A percentile compares a stretch with the other conserved stretches of the same genome.
Conservation (phyloP, 176 grass and related monocot species). For the Oryza meyeriana region DNA sequence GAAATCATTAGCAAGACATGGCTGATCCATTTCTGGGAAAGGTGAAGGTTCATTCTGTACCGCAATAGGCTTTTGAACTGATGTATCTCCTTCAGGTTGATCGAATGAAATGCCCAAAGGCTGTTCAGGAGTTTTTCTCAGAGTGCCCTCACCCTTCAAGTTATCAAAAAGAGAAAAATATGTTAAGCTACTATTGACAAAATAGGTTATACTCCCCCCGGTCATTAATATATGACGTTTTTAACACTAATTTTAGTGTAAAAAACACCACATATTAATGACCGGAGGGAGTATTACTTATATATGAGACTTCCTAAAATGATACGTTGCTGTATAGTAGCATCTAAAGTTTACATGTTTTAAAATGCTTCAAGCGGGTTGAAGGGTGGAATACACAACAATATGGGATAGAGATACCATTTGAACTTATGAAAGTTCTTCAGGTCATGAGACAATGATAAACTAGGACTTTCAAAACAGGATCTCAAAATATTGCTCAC, state of each 20-base stretch:
- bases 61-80: constrained; percentile 23
- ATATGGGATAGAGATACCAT: background rate
- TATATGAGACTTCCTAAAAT: background rate
- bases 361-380: background rate
- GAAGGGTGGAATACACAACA: background rate
- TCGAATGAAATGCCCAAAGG: constrained; percentile 24
- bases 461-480: constrained; percentile 8
- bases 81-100: constrained; percentile 21
- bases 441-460: background rate
- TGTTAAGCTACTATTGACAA: background rate
- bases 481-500: constrained; percentile 40
- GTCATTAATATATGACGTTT: too few relatives aligned
- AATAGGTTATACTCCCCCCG: background rate
- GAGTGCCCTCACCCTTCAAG: constrained; percentile 30
- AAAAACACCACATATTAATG: too few relatives aligned
- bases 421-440: constrained; percentile 1
- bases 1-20: constrained; percentile 72
- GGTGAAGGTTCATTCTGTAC: constrained; percentile 34
- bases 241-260: too few relatives aligned
- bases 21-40: constrained; percentile 44
- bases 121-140: constrained; percentile 1
- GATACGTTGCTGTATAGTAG: background rate
- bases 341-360: background rate
- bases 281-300: too few relatives aligned
- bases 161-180: constrained; percentile 4